A percentile compares a stretch with the other conserved stretches of the same genome.
Conservation (phyloP, 73 alveolate genomes). For the Paramecium biaurelia region DNA sequence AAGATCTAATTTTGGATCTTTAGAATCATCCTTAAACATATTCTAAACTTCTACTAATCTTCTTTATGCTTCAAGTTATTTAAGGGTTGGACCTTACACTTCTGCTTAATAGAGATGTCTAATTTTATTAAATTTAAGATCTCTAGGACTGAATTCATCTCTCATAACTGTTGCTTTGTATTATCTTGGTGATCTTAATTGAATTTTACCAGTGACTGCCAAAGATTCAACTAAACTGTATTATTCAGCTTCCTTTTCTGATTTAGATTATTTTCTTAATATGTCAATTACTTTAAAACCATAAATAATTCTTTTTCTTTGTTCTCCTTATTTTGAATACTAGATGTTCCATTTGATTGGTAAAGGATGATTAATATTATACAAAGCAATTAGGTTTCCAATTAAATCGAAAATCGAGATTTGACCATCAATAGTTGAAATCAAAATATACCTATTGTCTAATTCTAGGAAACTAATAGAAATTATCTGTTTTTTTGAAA, state of each 20-base stretch:
- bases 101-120: slow-evolving; percentile 24
- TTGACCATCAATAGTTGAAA: not conserved
- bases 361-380: slow-evolving; percentile 12
- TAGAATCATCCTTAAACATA: not conserved
- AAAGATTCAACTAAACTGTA: not conserved
- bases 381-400: not conserved
- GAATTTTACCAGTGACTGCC: not conserved
- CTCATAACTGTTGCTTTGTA: not conserved
- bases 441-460: not conserved
- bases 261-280: slow-evolving; percentile 23
- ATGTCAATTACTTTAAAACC: slow-evolving; percentile 41
- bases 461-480: not conserved
- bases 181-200: not conserved
- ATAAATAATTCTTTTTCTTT: slow-evolving; percentile 29
- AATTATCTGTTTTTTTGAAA: not conserved
- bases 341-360: slow-evolving; percentile 11
- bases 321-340: slow-evolving; percentile 9
- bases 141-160: slow-evolving; percentile 55
- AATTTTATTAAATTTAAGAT: not conserved
- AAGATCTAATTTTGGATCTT: not conserved
- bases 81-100: slow-evolving; percentile 25
- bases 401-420: not conserved
- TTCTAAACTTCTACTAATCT: slow-evolving; percentile 29
- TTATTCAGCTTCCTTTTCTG: slow-evolving; percentile 32
- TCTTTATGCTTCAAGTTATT: slow-evolving; percentile 36